Conservation (phyloP, 2,329 filamentous ascomycete species). For the Nigrospora oryzae region DNA sequence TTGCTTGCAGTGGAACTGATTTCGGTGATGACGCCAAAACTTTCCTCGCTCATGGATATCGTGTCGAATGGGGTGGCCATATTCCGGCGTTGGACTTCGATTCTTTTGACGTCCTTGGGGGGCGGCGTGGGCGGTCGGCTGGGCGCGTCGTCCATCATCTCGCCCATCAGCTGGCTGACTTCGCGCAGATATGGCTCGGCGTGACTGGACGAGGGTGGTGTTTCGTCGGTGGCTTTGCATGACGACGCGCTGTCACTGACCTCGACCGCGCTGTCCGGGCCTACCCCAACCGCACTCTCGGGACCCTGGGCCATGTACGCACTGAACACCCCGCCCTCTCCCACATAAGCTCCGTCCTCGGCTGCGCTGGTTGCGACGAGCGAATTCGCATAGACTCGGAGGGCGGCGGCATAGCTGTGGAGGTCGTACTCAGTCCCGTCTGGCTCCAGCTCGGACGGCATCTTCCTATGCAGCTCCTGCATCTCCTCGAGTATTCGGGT, state of each 20-base stretch:
- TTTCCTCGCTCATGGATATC: constrained; percentile 6
- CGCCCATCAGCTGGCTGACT: constrained; percentile 18
- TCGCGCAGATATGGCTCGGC: constrained; percentile 13
- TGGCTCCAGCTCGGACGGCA: constrained; percentile 43
- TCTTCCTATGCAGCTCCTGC: constrained; percentile 18
- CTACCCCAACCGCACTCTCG: constrained; percentile 31
- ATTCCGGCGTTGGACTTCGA: constrained; percentile 13
- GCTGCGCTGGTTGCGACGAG: constrained; percentile 8
- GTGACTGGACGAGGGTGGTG: constrained; percentile 4
- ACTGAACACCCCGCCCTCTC: constrained; percentile 13
- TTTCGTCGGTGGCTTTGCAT: constrained; percentile 5
- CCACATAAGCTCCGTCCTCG: constrained; percentile 14
- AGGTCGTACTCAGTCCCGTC: constrained; percentile 61
- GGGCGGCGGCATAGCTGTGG: constrained; percentile 61
- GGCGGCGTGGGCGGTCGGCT: constrained; percentile 23
- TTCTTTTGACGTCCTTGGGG: constrained; percentile 20
- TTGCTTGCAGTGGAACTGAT: constrained; percentile 11
- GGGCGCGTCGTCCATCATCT: constrained; percentile 4
- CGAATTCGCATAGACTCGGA: constrained; percentile 51
- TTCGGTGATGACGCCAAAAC: constrained; percentile 15
- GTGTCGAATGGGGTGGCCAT: constrained; percentile 16
- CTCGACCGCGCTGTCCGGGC: constrained; percentile 32
- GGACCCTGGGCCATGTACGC: constrained; percentile 24
- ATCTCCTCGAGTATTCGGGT: constrained; percentile 24
- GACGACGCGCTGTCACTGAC: constrained; percentile 19